Conservation (phyloP, 2,329 filamentous ascomycete genomes). For the Diaporthe ampelina region DNA sequence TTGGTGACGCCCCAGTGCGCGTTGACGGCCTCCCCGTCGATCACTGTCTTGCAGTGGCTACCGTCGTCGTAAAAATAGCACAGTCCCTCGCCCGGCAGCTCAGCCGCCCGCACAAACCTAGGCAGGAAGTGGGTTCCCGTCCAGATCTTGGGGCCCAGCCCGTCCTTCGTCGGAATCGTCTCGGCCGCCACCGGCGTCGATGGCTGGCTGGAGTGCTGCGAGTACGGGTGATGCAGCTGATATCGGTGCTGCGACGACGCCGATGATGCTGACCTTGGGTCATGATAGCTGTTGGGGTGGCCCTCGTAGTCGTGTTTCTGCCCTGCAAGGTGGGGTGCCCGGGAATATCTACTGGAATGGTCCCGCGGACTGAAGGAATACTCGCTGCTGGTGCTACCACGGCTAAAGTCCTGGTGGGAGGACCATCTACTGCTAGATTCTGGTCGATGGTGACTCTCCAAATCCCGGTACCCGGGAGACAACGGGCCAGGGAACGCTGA, state of each 20-base stretch:
- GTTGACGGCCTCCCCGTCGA: slow-evolving; percentile 89
- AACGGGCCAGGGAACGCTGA: slow-evolving; percentile 58
- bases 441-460: slow-evolving; percentile 51
- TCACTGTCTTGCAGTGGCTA: slow-evolving; percentile 83
- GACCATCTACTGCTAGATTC: slow-evolving; percentile 56
- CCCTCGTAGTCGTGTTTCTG: slow-evolving; percentile 50
- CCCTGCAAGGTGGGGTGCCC: slow-evolving; percentile 52
- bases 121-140: slow-evolving; percentile 77
- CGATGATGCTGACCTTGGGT: slow-evolving; percentile 27
- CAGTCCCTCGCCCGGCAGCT: slow-evolving; percentile 82
- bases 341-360: slow-evolving; percentile 28
- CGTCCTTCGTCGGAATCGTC: slow-evolving; percentile 67
- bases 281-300: slow-evolving; percentile 30
- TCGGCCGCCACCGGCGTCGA: slow-evolving; percentile 55
- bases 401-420: slow-evolving; percentile 55
- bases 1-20: slow-evolving; percentile 95
- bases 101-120: slow-evolving; percentile 73
- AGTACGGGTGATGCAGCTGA: slow-evolving; percentile 30
- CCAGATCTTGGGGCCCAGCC: slow-evolving; percentile 77
- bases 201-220: slow-evolving; percentile 48
- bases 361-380: slow-evolving; percentile 62
- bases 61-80: slow-evolving; percentile 92
- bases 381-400: slow-evolving; percentile 55
- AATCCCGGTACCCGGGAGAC: slow-evolving; percentile 60
- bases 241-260: slow-evolving; percentile 32